These are phyloP conservation scores for Monosporascus cannonballus DNA, from an alignment of 2,329 filamentous ascomycete genomes.

Conservation along the genomic window DNA sequence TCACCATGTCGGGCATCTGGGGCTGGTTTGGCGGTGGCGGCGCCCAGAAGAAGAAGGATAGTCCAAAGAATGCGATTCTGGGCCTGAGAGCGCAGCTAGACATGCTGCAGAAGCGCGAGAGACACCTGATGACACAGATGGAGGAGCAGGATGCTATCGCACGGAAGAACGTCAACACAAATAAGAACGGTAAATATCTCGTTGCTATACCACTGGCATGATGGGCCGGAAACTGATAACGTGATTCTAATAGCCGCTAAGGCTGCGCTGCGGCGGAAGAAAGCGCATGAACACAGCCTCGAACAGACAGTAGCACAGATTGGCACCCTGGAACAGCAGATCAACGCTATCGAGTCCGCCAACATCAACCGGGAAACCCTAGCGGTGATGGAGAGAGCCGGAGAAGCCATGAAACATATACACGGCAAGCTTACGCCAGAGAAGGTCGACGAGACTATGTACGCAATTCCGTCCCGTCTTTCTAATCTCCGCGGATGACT, in stretches of 20 bases:
- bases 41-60: conserved; percentile 83
- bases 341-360: conserved; percentile 93
- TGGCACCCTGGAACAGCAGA: conserved; percentile 86
- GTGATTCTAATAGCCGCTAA: conserved; percentile 63
- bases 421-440: conserved; percentile 87
- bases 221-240: conserved; percentile 14
- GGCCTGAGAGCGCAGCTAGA: conserved; percentile 82
- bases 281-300: conserved; percentile 83
- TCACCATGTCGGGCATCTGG: conserved; percentile 63
- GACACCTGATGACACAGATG: conserved; percentile 85
- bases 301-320: conserved; percentile 90
- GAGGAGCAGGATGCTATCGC: conserved; percentile 86
- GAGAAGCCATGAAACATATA: conserved; percentile 86
- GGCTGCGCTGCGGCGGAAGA: conserved; percentile 86
- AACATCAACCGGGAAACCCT: conserved; percentile 99
- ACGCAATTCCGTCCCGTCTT: conserved; percentile 33
- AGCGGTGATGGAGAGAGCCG: conserved; percentile 86
- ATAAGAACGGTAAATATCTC: conserved; percentile 74
- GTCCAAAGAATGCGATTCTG: conserved; percentile 94
- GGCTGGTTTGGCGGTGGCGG: conserved; percentile 86
- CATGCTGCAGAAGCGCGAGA: conserved; percentile 96
- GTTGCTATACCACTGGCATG: neutral
- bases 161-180: conserved; percentile 78
- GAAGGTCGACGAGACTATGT: conserved; percentile 95
- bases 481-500: conserved; percentile 1